These are phyloP conservation scores for Fraxinus xanthoxyloides DNA, from an alignment of 305 asterid genomes.

Conservation along the genomic window DNA sequence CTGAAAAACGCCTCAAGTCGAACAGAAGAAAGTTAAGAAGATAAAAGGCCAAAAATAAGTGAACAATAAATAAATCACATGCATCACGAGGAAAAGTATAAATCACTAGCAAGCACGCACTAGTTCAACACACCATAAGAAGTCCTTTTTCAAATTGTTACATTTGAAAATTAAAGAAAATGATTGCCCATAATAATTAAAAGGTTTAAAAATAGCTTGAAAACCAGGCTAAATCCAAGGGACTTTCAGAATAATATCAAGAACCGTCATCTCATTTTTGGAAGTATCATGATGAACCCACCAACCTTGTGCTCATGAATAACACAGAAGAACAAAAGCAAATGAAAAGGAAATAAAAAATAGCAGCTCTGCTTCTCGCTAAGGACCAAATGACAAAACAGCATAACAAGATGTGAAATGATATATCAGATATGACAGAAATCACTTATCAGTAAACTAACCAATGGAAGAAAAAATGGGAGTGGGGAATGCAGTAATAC, in stretches of 20 bases:
- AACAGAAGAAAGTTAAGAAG: neutral
- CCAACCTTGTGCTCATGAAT: neutral
- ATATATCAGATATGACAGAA: neutral
- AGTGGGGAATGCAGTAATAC: conserved; percentile 36
- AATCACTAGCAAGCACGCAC: neutral
- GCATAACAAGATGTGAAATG: conserved; percentile 19
- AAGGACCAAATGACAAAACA: conserved; percentile 7
- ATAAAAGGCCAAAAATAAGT: conserved; percentile 4
- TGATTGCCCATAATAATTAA: neutral
- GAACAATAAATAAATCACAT: conserved; percentile 1
- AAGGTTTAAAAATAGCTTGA: neutral
- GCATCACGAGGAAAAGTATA: neutral
- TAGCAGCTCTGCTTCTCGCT: conserved; percentile 8
- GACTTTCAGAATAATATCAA: conserved; percentile 3
- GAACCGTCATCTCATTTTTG: neutral
- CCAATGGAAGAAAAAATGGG: conserved; percentile 1
- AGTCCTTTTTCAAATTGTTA: neutral
- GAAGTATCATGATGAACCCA: conserved; percentile 10
- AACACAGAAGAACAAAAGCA: conserved; percentile 3
- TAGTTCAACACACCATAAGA: neutral
- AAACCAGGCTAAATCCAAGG: conserved; percentile 17
- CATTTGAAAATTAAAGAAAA: neutral
- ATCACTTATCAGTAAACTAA: neutral
- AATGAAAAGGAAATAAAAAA: neutral
- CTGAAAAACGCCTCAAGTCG: neutral